These are phyloP conservation scores for Ophiostoma quercus DNA, from an alignment of 2,329 filamentous ascomycete genomes.

Conservation along the genomic window DNA sequence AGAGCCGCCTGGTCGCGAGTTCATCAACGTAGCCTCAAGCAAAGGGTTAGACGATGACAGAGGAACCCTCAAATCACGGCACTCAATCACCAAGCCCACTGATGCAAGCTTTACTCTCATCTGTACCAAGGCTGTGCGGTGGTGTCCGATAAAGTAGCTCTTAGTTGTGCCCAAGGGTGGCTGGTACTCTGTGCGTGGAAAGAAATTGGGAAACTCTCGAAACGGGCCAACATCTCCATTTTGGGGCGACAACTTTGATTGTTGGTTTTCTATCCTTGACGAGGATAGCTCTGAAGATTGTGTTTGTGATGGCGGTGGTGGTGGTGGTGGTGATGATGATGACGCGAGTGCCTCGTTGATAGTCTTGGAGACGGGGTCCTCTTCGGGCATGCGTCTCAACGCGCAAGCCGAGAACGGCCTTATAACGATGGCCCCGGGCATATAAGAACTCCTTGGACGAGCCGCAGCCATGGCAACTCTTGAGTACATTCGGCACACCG, in stretches of 20 bases:
- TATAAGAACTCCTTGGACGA: neutral
- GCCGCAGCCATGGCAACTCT: neutral
- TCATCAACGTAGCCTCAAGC: slow-evolving; percentile 69
- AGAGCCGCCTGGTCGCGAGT: slow-evolving; percentile 35
- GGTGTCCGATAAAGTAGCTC: slow-evolving; percentile 93
- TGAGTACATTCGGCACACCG: neutral
- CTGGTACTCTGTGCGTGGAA: slow-evolving; percentile 69
- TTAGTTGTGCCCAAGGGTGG: slow-evolving; percentile 68
- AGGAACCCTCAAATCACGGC: slow-evolving; percentile 86
- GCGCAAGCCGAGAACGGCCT: neutral
- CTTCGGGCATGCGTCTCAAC: neutral
- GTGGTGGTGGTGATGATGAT: neutral
- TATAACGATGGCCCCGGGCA: too few species aligned
- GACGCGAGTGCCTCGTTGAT: neutral
- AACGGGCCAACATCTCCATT: neutral
- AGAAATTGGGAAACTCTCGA: slow-evolving; percentile 45
- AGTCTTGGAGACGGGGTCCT: neutral
- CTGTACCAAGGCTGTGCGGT: slow-evolving; percentile 70
- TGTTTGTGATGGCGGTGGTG: neutral
- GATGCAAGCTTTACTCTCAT: slow-evolving; percentile 77
- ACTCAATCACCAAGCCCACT: slow-evolving; percentile 87
- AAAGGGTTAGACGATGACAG: slow-evolving; percentile 84
- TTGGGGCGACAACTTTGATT: neutral
- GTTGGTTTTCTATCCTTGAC: neutral
- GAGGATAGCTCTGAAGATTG: neutral